Evolutionary conservation across 2,329 filamentous ascomycete species (phyloP).

Genomic region (Claviceps sorghi): DNA sequence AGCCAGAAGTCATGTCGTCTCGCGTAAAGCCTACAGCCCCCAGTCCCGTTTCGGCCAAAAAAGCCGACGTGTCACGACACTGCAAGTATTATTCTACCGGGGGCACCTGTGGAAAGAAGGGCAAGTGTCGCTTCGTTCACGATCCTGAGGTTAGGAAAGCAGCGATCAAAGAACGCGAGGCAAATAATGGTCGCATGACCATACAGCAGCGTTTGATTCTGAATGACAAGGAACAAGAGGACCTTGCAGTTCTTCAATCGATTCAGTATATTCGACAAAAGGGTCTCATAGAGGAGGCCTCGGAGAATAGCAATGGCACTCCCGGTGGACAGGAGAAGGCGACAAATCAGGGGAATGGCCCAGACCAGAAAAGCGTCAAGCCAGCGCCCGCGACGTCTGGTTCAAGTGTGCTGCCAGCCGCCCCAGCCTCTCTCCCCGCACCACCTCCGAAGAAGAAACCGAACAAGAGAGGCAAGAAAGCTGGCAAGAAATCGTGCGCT

Average conservation of each 20-base stretch:
- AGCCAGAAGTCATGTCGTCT: conserved; percentile 43
- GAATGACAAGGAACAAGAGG: conserved; percentile 55
- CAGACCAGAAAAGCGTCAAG: conserved; percentile 1
- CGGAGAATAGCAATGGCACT: conserved; percentile 9
- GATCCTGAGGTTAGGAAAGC: conserved; percentile 48
- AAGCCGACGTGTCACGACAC: conserved; percentile 48
- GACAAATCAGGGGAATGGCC: conserved; percentile 9
- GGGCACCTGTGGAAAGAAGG: conserved; percentile 55
- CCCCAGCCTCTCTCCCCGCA: conserved; percentile 23
- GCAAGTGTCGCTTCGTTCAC: conserved; percentile 61
- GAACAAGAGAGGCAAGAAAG: conserved; percentile 2
- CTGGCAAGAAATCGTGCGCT: neutral
- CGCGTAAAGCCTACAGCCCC: conserved; percentile 20
- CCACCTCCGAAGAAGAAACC: conserved; percentile 20
- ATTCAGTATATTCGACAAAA: conserved; percentile 50
- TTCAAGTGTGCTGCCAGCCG: conserved; percentile 23
- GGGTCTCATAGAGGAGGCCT: conserved; percentile 30
- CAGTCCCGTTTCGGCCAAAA: conserved; percentile 33
- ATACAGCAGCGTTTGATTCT: conserved; percentile 50
- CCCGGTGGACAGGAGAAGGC: conserved; percentile 3
- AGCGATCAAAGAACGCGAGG: conserved; percentile 47
- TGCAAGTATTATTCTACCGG: conserved; percentile 60
- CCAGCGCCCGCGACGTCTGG: conserved; percentile 6
- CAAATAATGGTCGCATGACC: conserved; percentile 51
- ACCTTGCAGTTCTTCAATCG: conserved; percentile 49